These are phyloP conservation scores for Yarrowia phangngaensis DNA, from an alignment of 805 yeast genomes.

Conservation along the genomic window DNA sequence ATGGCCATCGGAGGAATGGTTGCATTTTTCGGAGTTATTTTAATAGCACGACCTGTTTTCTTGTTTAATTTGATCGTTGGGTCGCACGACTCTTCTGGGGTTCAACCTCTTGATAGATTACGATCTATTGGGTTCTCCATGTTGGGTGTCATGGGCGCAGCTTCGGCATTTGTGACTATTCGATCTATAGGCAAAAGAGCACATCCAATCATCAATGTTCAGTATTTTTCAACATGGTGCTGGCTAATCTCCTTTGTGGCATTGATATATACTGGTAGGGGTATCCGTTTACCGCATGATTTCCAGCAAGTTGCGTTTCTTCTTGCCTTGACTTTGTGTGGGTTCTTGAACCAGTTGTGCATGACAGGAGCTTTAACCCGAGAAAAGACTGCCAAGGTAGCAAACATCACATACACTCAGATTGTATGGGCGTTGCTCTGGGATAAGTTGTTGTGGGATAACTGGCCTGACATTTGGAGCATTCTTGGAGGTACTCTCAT, in stretches of 20 bases:
- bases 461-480: conserved; percentile 66
- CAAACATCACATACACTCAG: conserved; percentile 71
- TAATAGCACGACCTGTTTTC: conserved; percentile 78
- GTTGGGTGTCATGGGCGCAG: conserved; percentile 65
- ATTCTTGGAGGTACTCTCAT: conserved; percentile 66
- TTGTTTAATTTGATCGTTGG: conserved; percentile 48
- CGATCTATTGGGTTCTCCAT: conserved; percentile 62
- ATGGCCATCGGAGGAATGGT: conserved; percentile 68
- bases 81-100: conserved; percentile 8
- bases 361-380: conserved; percentile 79
- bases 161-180: conserved; percentile 63
- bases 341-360: conserved; percentile 76
- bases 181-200: conserved; percentile 73
- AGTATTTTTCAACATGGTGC: conserved; percentile 65
- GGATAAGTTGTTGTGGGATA: conserved; percentile 69
- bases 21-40: conserved; percentile 69
- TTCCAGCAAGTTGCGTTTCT: conserved; percentile 63
- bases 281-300: conserved; percentile 51
- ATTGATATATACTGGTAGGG: conserved; percentile 47
- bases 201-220: conserved; percentile 75
- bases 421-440: conserved; percentile 73
- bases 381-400: conserved; percentile 71
- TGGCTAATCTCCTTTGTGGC: conserved; percentile 53
- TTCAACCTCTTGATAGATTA: conserved; percentile 50
- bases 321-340: conserved; percentile 61